A percentile compares a stretch with the other conserved stretches of the same genome.
Conservation (phyloP, 2,329 filamentous ascomycete genomes). For the Thermomyces lanuginosus region DNA sequence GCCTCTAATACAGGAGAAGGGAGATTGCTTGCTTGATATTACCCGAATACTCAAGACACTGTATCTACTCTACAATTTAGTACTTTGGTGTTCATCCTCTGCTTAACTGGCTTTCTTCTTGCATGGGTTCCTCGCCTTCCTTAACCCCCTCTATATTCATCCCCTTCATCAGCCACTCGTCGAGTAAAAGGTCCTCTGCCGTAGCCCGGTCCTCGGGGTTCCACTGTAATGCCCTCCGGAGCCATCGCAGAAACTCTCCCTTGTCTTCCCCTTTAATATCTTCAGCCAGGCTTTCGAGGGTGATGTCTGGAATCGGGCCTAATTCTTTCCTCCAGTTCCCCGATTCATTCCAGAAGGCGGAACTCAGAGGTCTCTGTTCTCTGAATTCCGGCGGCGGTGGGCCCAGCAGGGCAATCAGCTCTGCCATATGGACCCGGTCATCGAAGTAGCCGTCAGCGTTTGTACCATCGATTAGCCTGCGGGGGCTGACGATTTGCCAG, state of each 20-base stretch:
- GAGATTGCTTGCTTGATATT: too few relatives aligned
- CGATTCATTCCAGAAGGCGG: constrained; percentile 1
- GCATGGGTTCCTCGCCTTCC: too few relatives aligned
- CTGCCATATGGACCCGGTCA: constrained; percentile 4
- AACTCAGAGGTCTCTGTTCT: constrained; percentile 1
- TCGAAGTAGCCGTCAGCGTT: constrained; percentile 2
- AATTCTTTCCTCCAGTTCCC: constrained; percentile 1
- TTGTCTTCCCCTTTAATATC: constrained; percentile 2
- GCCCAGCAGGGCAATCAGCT: neutral
- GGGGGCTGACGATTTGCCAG: constrained; percentile 3
- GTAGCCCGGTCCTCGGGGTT: constrained; percentile 1
- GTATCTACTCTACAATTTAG: too few relatives aligned
- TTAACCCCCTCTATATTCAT: neutral
- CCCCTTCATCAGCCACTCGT: constrained; percentile 3
- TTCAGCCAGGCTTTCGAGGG: constrained; percentile 1
- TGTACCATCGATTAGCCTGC: constrained; percentile 1
- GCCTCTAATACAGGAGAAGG: too few relatives aligned
- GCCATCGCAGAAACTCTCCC: constrained; percentile 2
- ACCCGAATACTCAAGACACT: too few relatives aligned
- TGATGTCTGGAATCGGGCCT: constrained; percentile 1
- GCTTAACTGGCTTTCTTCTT: too few relatives aligned
- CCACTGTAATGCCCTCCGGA: constrained; percentile 1
- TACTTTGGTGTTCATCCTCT: too few relatives aligned
- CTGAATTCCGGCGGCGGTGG: neutral
- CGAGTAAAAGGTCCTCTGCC: constrained; percentile 1